phyloP scores from a whole-genome alignment of 2,329 filamentous ascomycete species.

The Orbilia brochopaga region DNA sequence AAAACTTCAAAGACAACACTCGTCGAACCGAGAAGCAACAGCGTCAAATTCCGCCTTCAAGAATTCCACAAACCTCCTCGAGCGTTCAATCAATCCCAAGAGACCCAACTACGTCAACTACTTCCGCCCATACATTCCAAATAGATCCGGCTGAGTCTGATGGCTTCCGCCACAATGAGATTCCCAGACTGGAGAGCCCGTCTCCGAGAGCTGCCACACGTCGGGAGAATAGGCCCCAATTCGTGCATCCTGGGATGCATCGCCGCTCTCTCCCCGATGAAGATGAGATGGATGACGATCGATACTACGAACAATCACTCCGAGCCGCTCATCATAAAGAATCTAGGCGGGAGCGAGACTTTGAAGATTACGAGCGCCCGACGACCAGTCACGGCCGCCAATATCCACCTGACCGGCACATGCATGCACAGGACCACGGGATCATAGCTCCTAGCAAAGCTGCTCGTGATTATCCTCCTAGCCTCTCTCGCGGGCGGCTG shows the following conservation, averaged over 20 bases:
- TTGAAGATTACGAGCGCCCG: neutral
- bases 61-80: neutral
- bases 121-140: no score
- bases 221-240: no score
- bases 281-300: neutral
- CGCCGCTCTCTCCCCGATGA: no score
- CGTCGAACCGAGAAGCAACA: neutral
- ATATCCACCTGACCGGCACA: neutral
- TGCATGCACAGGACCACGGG: neutral
- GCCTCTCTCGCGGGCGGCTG: neutral
- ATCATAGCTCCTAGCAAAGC: neutral
- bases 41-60: neutral
- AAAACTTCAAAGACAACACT: neutral
- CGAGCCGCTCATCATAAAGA: neutral
- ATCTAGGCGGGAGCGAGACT: neutral
- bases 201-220: no score
- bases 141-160: no score
- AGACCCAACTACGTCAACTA: neutral
- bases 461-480: neutral
- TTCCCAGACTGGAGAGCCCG: no score
- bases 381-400: neutral
- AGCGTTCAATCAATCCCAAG: neutral
- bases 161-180: no score
- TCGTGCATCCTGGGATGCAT: no score
- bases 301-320: neutral